Percentiles rank a stretch among this genome's conserved stretches.
Conservation (phyloP, 495 filamentous ascomycete species). For the Aspergillus ostianus region DNA sequence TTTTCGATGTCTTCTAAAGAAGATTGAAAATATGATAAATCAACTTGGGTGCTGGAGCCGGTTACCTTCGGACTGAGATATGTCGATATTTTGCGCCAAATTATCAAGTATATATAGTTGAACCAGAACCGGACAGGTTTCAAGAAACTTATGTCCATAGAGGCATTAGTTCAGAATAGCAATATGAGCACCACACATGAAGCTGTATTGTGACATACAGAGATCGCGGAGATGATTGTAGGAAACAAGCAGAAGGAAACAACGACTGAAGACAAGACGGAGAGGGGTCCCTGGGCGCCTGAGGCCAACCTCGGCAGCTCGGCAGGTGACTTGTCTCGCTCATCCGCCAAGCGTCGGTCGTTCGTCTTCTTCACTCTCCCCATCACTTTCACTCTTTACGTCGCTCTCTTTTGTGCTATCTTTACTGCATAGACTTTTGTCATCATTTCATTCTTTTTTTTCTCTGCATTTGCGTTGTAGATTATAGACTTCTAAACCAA, state of each 20-base stretch:
- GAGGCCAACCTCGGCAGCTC: not conserved
- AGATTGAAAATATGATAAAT: too few relatives aligned
- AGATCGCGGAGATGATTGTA: not conserved
- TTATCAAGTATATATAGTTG: too few relatives aligned
- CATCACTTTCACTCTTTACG: not conserved
- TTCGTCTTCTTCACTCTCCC: not conserved
- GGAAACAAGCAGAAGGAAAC: too few relatives aligned
- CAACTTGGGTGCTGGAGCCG: too few relatives aligned
- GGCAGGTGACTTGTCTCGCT: not conserved
- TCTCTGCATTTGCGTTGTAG: slow-evolving; percentile 1
- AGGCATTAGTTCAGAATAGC: not conserved
- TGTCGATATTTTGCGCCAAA: too few relatives aligned
- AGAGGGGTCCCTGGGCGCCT: not conserved
- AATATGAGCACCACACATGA: not conserved
- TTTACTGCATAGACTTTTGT: not conserved
- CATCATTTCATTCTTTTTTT: not conserved
- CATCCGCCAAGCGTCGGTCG: not conserved
- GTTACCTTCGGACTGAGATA: too few relatives aligned
- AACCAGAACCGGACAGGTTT: too few relatives aligned
- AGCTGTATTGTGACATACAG: not conserved
- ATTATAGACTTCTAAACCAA: slow-evolving; percentile 7
- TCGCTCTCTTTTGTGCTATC: not conserved
- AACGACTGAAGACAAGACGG: not conserved
- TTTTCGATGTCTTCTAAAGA: too few relatives aligned
- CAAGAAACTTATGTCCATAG: not conserved